Conservation (phyloP, 2,329 filamentous ascomycete genomes). For the Nothophaeocryptopus gaeumannii region DNA sequence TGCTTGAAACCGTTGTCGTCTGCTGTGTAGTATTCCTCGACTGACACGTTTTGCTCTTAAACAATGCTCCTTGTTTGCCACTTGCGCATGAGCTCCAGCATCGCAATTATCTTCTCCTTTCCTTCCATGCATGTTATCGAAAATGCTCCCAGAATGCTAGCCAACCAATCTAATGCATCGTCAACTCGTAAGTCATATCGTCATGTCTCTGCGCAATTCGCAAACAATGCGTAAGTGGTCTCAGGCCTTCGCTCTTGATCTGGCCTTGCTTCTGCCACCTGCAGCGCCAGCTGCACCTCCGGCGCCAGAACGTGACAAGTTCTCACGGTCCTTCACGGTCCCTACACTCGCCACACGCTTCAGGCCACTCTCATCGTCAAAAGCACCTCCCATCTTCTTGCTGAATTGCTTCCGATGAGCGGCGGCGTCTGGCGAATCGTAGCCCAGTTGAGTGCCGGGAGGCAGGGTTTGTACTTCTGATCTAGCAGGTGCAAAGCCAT, state of each 20-base stretch:
- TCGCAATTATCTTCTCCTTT: neutral
- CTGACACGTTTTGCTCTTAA: no score
- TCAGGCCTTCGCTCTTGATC: constrained; percentile 11
- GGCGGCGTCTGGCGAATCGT: constrained; percentile 34
- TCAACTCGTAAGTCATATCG: no score
- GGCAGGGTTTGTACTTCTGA: constrained; percentile 18
- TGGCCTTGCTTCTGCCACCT: constrained; percentile 3
- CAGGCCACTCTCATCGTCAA: constrained; percentile 24
- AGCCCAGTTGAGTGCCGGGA: constrained; percentile 36
- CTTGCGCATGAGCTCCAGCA: no score
- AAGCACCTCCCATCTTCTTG: constrained; percentile 32
- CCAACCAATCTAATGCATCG: no score
- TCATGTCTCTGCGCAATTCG: no score
- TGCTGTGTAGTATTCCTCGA: no score
- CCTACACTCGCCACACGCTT: constrained; percentile 29
- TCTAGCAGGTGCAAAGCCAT: constrained; percentile 19
- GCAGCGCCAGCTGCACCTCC: constrained; percentile 8
- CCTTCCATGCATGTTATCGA: neutral
- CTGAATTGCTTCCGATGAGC: constrained; percentile 31
- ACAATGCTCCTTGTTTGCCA: no score
- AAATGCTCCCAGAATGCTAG: no score
- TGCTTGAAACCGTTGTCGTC: no score
- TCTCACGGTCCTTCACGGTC: constrained; percentile 31
- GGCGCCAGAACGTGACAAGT: constrained; percentile 3
- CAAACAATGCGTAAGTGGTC: neutral